Evolutionary conservation across 371 early-diverging fungal genomes (phyloP).

Genomic region (Mucor indicus): DNA sequence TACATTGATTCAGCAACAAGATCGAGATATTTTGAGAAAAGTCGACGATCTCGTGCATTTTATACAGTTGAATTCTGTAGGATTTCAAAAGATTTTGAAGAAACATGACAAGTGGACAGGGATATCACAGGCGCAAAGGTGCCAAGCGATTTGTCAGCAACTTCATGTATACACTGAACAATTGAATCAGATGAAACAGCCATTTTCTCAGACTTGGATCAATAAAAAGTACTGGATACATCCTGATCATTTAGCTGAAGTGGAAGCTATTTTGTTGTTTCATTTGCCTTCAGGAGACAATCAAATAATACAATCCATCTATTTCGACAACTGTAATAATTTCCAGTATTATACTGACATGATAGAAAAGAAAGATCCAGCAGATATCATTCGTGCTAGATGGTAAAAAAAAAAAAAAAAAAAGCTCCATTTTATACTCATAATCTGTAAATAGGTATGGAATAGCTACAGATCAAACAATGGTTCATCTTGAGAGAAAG

Average conservation of each 20-base stretch:
- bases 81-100: slow-evolving; percentile 91
- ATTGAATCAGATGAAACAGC: neutral
- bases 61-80: slow-evolving; percentile 86
- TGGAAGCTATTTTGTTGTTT: slow-evolving; percentile 17
- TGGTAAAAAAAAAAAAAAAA: slow-evolving; percentile 4
- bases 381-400: slow-evolving; percentile 8
- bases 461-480: neutral
- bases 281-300: slow-evolving; percentile 2
- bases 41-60: slow-evolving; percentile 82
- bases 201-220: neutral
- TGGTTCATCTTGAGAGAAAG: slow-evolving; percentile 6
- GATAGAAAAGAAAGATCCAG: slow-evolving; percentile 10
- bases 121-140: too few relatives aligned
- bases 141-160: slow-evolving; percentile 21
- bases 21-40: slow-evolving; percentile 37
- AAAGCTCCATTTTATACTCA: neutral
- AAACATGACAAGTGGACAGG: slow-evolving; percentile 85
- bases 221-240: slow-evolving; percentile 15
- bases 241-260: slow-evolving; percentile 13
- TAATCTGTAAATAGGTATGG: neutral
- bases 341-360: slow-evolving; percentile 15
- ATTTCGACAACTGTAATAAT: slow-evolving; percentile 10
- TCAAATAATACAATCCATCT: slow-evolving; percentile 3
- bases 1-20: neutral
- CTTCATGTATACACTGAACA: too few relatives aligned